Base-by-base conservation (phyloP, 257 asterid species). In the Salvia rosmarinus region DNA sequence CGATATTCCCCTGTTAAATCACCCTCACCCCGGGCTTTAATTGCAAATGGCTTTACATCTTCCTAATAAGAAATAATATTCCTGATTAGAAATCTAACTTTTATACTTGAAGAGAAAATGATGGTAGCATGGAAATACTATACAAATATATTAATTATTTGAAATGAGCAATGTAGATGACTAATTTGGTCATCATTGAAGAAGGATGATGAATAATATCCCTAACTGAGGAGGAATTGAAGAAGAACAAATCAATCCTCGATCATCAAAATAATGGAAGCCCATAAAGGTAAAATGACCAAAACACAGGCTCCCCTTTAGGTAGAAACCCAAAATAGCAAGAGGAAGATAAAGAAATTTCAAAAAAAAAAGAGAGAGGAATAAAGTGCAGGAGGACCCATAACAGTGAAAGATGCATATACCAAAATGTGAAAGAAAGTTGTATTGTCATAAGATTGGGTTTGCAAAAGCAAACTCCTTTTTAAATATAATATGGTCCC, bases 401-500 rank as follows among this genome's bases (percentile, higher is more conserved):
- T 42, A 20, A 65, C 28, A 68, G 46, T 65, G 76, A 77, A 73
- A 73, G 76, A 67, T 71, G 82, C 80, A 78, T 74, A 69, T 77
- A 69, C 84, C 80, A 78, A 78, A 68, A 74, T 76, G 79, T 72
- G 82, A 84, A 55, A 25, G 77, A 79, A 84, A 80, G 80, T 78
- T 78, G 80, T 73, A 43, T 52, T 72, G 82, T 77, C 79, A 79
- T 74, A 58, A 68, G 35, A 57, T n/a, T 70, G 66, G 78, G 63
- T 59, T 59, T 46, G 78, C 34, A 77, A 78, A 72, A 80, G 78
- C 71, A 63, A 55, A n/a, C n/a, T 9, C 52, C 52, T 64, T 77
- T 63, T 57, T n/a, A 4, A 57, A 66, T 67, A 79, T 47, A 66
- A 72, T 21, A 81, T 85, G 89, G 93, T 82, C 91, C 96, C 87